Conservation (phyloP, 2,329 filamentous ascomycete species). For the Neurospora sp. region DNA sequence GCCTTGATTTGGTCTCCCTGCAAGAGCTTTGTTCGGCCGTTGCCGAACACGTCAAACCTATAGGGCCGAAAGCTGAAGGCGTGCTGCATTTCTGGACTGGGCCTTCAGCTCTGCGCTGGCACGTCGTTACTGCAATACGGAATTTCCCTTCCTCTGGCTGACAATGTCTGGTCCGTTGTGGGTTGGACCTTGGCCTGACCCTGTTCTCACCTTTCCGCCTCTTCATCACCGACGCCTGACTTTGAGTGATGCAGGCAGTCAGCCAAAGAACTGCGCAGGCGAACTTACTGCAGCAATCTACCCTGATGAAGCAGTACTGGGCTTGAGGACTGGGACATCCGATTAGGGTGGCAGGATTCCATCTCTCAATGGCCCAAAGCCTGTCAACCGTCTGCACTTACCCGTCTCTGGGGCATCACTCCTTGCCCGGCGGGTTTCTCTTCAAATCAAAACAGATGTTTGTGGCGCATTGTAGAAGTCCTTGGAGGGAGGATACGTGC, state of each 20-base stretch:
- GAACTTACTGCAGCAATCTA: conserved; percentile 2
- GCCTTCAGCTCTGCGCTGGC: conserved; percentile 8
- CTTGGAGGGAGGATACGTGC: conserved; percentile 39
- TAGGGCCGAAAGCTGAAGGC: conserved; percentile 22
- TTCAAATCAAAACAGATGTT: conserved; percentile 32
- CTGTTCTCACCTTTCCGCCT: not conserved
- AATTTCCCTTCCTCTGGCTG: conserved; percentile 5
- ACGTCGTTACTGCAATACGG: conserved; percentile 2
- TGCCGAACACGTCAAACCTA: conserved; percentile 20
- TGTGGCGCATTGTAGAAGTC: conserved; percentile 37
- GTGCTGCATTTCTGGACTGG: conserved; percentile 4
- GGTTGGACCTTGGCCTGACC: not conserved
- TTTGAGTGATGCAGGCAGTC: conserved; percentile 9
- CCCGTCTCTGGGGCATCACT: conserved; percentile 27
- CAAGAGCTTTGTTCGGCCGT: conserved; percentile 20
- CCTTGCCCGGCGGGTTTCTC: conserved; percentile 26
- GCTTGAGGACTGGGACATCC: conserved; percentile 15
- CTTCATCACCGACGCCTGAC: not conserved
- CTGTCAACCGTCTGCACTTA: conserved; percentile 29
- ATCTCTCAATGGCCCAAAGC: conserved; percentile 24
- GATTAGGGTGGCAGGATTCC: conserved; percentile 24
- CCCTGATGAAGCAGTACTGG: not conserved
- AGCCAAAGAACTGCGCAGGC: conserved; percentile 14
- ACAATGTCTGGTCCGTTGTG: conserved; percentile 1
- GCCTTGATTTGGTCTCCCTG: conserved; percentile 15